Conservation (phyloP, 441 rosid species). For the Gossypium lobatum region DNA sequence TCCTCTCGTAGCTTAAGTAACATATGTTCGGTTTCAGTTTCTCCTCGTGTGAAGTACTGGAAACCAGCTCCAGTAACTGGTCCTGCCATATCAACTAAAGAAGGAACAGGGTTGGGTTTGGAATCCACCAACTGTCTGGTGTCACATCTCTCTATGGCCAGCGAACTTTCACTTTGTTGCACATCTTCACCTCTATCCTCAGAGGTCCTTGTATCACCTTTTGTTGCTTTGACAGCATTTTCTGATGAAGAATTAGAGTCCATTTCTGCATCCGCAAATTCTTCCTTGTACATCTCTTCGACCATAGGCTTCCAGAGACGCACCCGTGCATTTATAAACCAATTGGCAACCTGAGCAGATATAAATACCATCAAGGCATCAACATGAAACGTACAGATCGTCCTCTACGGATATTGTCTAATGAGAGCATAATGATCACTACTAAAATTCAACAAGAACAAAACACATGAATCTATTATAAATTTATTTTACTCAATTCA, state of each 20-base stretch:
- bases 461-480: too few species aligned
- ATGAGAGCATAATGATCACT: too few species aligned
- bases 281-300: not conserved
- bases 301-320: not conserved
- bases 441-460: too few species aligned
- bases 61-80: conserved; percentile 25
- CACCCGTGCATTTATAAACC: not conserved
- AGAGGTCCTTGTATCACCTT: not conserved
- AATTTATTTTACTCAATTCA: too few species aligned
- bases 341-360: not conserved
- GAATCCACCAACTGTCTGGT: conserved; percentile 35
- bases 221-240: not conserved
- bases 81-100: conserved; percentile 32
- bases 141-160: conserved; percentile 29
- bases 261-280: not conserved
- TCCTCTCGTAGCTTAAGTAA: conserved; percentile 38
- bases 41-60: conserved; percentile 21
- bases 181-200: not conserved
- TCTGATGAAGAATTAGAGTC: not conserved
- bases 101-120: conserved; percentile 25
- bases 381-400: not conserved
- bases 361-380: not conserved
- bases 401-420: too few species aligned
- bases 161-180: conserved; percentile 19
- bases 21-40: conserved; percentile 29